Conservation (phyloP, 1,139 yeast species). For the Kluyveromyces marxianus region DNA sequence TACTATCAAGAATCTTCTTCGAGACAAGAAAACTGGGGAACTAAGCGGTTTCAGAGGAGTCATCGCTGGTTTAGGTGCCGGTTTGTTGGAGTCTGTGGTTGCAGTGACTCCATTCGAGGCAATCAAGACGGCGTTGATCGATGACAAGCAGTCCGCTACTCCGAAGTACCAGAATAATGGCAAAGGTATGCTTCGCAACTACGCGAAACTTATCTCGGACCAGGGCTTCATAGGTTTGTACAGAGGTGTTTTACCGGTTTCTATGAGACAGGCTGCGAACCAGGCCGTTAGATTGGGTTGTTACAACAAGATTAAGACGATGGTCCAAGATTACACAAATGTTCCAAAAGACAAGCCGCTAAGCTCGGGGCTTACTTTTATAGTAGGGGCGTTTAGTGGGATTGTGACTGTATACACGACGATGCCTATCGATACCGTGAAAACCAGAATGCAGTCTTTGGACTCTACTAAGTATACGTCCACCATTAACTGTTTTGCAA, state of each 20-base stretch:
- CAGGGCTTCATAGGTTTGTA: constrained; percentile 79
- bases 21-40: constrained; percentile 73
- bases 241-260: constrained; percentile 86
- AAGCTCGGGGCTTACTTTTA: constrained; percentile 71
- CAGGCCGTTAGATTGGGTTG: constrained; percentile 92
- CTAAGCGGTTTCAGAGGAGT: constrained; percentile 87
- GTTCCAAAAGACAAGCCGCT: constrained; percentile 67
- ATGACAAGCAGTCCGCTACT: constrained; percentile 68
- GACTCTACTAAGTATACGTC: constrained; percentile 69
- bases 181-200: constrained; percentile 38
- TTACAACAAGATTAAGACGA: constrained; percentile 77
- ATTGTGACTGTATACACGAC: constrained; percentile 89
- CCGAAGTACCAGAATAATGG: constrained; percentile 75
- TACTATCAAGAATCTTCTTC: constrained; percentile 64
- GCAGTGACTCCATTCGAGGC: constrained; percentile 98
- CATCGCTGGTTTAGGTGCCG: constrained; percentile 94
- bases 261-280: constrained; percentile 91
- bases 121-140: constrained; percentile 90
- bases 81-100: constrained; percentile 79
- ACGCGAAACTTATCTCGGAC: constrained; percentile 49
- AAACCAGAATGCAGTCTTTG: constrained; percentile 94
- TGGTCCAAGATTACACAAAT: constrained; percentile 65
- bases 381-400: constrained; percentile 91
- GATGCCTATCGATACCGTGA: constrained; percentile 97
- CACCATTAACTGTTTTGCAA: constrained; percentile 73